These are phyloP conservation scores for Botryobasidium botryosum DNA, from an alignment of 768 basidiomycete genomes.

Conservation along the genomic window DNA sequence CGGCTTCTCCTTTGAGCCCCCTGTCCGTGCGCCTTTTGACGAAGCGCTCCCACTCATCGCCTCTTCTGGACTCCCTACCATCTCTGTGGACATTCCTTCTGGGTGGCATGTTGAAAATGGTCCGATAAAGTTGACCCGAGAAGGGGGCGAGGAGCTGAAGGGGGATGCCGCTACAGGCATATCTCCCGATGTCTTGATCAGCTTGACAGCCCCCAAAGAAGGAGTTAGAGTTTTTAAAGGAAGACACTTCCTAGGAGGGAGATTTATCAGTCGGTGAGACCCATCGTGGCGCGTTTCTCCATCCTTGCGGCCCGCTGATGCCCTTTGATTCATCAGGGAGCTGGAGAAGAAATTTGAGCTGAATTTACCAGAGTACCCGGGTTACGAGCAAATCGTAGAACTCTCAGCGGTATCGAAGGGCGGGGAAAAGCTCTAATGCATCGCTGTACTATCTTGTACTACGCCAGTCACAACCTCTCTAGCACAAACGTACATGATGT, in stretches of 20 bases:
- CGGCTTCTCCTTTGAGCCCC: conserved; percentile 91
- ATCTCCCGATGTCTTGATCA: conserved; percentile 64
- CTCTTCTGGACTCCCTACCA: conserved; percentile 53
- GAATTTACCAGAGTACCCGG: conserved; percentile 69
- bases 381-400: conserved; percentile 72
- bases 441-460: no score
- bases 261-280: conserved; percentile 83
- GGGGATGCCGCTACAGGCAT: conserved; percentile 27
- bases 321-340: conserved; percentile 26
- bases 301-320: background rate
- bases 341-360: conserved; percentile 60
- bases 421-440: no score
- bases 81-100: conserved; percentile 91
- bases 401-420: no score
- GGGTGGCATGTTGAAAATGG: conserved; percentile 93
- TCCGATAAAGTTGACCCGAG: conserved; percentile 17
- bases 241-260: conserved; percentile 81
- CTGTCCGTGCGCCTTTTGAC: conserved; percentile 80
- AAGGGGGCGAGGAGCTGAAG: conserved; percentile 16
- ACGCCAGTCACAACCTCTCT: no score
- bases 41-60: conserved; percentile 48
- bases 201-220: conserved; percentile 86
- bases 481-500: no score
- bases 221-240: conserved; percentile 67
- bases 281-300: background rate